These are phyloP conservation scores for Spathaspora girioi DNA, from an alignment of 805 yeast species.

Conservation along the genomic window DNA sequence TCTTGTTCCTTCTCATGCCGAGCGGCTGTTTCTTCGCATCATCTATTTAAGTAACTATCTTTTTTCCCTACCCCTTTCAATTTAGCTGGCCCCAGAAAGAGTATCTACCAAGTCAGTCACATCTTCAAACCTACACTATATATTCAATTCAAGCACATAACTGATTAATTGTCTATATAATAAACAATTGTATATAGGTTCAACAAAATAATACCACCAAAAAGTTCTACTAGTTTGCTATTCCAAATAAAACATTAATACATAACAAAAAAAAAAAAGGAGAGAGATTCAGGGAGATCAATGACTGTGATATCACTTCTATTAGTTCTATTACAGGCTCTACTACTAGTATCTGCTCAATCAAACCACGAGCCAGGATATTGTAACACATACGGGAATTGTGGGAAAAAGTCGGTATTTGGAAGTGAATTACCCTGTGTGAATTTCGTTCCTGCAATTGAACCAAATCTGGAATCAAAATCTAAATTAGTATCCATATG, in stretches of 20 bases:
- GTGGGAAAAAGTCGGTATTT: slow-evolving; percentile 79
- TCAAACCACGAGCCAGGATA: slow-evolving; percentile 35
- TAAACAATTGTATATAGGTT: neutral
- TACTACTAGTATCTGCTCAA: neutral
- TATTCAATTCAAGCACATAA: neutral
- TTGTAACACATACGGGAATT: slow-evolving; percentile 57
- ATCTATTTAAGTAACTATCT: no score
- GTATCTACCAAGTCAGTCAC: no score
- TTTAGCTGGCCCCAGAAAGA: no score
- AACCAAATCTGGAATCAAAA: slow-evolving; percentile 43
- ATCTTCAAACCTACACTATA: neutral
- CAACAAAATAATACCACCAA: neutral
- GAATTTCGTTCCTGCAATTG: slow-evolving; percentile 45
- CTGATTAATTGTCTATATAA: neutral
- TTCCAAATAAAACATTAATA: neutral
- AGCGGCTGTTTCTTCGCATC: no score
- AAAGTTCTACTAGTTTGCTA: neutral
- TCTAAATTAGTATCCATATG: slow-evolving; percentile 56
- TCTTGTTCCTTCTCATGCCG: no score
- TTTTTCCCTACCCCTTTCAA: no score
- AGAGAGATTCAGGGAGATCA: no score
- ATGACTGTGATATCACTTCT: neutral
- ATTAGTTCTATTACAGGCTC: neutral
- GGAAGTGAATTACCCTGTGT: slow-evolving; percentile 83
- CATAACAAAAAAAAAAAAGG: neutral